These are phyloP conservation scores for Nakazawaea holstii DNA, from an alignment of 805 yeast genomes.

Conservation along the genomic window DNA sequence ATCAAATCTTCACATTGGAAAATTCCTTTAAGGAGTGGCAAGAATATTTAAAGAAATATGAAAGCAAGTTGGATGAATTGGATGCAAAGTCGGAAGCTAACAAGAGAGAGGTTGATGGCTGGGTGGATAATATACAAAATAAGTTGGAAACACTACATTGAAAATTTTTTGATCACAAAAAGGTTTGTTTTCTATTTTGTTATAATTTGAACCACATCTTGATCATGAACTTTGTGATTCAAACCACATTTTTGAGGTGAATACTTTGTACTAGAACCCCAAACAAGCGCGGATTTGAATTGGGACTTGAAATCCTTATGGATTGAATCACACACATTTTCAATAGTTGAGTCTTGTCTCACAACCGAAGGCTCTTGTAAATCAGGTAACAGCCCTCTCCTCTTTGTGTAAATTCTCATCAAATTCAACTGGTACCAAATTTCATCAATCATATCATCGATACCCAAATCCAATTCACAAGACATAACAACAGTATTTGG, in stretches of 20 bases:
- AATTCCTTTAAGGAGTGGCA: constrained; percentile 18
- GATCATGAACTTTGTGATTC: constrained; percentile 77
- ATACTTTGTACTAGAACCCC: constrained; percentile 95
- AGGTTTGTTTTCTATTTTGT: constrained; percentile 48
- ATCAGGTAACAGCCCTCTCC: constrained; percentile 77
- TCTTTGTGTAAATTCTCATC: constrained; percentile 79
- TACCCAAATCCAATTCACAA: constrained; percentile 82
- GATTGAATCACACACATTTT: constrained; percentile 84
- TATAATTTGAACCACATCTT: constrained; percentile 89
- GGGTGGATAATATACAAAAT: constrained; percentile 1
- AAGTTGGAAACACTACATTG: background rate
- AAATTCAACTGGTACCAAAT: constrained; percentile 87
- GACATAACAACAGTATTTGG: constrained; percentile 94
- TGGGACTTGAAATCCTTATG: constrained; percentile 90
- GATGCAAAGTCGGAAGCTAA: constrained; percentile 11
- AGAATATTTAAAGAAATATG: constrained; percentile 16
- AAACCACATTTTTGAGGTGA: constrained; percentile 97
- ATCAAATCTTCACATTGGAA: constrained; percentile 16
- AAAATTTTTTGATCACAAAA: background rate
- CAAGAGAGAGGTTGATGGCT: constrained; percentile 8
- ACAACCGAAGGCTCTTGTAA: constrained; percentile 91
- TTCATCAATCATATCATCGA: constrained; percentile 84
- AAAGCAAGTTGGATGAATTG: constrained; percentile 11
- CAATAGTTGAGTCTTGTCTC: constrained; percentile 70
- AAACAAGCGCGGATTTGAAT: constrained; percentile 90